phyloP scores from a whole-genome alignment of 345 rosid species.

The Pugionium dolabratum region DNA sequence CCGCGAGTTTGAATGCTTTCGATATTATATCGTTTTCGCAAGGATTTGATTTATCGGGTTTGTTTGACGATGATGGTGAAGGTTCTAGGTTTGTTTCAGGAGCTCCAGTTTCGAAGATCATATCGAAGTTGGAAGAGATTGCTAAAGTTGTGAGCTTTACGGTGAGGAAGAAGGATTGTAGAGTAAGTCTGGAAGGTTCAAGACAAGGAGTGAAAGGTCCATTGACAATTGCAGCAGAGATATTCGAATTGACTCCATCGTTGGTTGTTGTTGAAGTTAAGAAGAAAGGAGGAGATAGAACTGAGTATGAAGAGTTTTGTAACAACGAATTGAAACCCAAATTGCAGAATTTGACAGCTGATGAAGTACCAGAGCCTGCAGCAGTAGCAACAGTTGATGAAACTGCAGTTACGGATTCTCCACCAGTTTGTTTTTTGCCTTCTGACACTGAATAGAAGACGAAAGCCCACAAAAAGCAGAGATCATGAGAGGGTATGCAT shows the following conservation, averaged over 20 bases:
- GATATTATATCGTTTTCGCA: slow-evolving; percentile 74
- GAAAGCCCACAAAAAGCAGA: slow-evolving; percentile 11
- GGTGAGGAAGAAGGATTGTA: slow-evolving; percentile 75
- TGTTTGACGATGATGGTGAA: slow-evolving; percentile 76
- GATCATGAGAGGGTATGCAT: slow-evolving; percentile 12
- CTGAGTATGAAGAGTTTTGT: slow-evolving; percentile 84
- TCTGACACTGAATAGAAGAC: slow-evolving; percentile 66
- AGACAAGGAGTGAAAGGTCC: slow-evolving; percentile 72
- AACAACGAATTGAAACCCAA: slow-evolving; percentile 74
- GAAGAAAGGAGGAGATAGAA: slow-evolving; percentile 88
- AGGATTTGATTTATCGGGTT: slow-evolving; percentile 63
- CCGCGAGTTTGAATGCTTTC: slow-evolving; percentile 74
- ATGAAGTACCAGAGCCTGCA: slow-evolving; percentile 45
- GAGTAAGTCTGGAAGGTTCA: slow-evolving; percentile 71
- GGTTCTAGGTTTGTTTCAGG: slow-evolving; percentile 65
- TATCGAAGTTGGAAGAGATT: slow-evolving; percentile 76
- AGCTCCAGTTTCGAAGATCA: slow-evolving; percentile 64
- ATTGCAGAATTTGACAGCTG: slow-evolving; percentile 59
- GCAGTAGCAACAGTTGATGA: slow-evolving; percentile 10
- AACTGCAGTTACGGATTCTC: slow-evolving; percentile 19
- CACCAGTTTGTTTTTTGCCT: slow-evolving; percentile 47
- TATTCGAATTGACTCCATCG: slow-evolving; percentile 66
- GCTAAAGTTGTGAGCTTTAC: slow-evolving; percentile 65
- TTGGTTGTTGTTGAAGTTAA: slow-evolving; percentile 83
- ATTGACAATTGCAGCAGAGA: slow-evolving; percentile 64